A percentile compares a stretch with the other conserved stretches of the same genome.
Evolutionary conservation across 768 basidiomycete genomes (phyloP).

Genomic region (Calvatia gigantea): DNA sequence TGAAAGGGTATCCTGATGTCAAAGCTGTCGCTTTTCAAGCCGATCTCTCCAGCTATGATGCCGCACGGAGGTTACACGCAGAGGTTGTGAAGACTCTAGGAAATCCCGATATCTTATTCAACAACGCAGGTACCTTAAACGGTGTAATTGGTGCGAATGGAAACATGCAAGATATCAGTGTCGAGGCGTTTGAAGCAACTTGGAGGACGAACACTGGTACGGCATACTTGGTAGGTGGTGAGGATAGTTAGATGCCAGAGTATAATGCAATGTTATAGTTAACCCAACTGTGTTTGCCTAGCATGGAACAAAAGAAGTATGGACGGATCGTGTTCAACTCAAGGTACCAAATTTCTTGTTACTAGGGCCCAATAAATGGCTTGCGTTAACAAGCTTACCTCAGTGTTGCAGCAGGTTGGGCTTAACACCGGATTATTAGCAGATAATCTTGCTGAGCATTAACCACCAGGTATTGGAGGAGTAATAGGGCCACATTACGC

Average conservation of each 20-base stretch:
- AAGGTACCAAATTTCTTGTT: conserved; percentile 29
- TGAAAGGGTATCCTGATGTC: conserved; percentile 29
- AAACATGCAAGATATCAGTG: conserved; percentile 39
- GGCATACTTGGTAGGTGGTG: conserved; percentile 36
- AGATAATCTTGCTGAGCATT: not conserved
- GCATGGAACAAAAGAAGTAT: conserved; percentile 46
- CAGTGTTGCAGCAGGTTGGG: conserved; percentile 43
- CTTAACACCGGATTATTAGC: not conserved
- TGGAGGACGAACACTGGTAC: conserved; percentile 50
- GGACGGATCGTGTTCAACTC: conserved; percentile 52
- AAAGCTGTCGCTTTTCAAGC: conserved; percentile 44
- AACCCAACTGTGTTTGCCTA: conserved; percentile 46
- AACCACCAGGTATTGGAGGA: conserved; percentile 39
- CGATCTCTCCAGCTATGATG: conserved; percentile 42
- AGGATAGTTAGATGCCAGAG: not conserved
- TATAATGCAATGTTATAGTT: conserved; percentile 28
- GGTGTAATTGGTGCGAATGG: conserved; percentile 40
- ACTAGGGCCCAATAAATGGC: not conserved
- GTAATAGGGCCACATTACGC: conserved; percentile 57
- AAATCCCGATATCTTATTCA: conserved; percentile 48
- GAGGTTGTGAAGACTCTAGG: conserved; percentile 42
- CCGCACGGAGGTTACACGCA: conserved; percentile 37
- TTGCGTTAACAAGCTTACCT: not conserved
- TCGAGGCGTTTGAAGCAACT: conserved; percentile 41
- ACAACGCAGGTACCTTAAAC: conserved; percentile 44